A percentile compares a stretch with the other conserved stretches of the same genome.
Conservation (phyloP, 441 rosid genomes). For the Daphne laureola region DNA sequence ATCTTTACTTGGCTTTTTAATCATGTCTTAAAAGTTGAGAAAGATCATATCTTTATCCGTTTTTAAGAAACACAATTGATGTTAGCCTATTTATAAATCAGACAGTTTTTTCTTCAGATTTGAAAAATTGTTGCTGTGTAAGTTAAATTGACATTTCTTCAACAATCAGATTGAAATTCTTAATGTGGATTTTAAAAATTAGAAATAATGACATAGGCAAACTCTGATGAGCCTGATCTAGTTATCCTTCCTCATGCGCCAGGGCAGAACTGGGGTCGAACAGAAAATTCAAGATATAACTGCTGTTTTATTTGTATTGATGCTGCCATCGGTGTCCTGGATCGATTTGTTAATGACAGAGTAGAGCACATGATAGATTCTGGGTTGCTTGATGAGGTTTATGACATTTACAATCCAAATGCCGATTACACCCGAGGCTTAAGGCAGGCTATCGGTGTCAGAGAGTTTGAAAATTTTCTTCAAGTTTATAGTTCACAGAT, state of each 20-base stretch:
- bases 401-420: conserved; percentile 50
- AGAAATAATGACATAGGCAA: no score
- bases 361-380: conserved; percentile 74
- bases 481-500: conserved; percentile 20
- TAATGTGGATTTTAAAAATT: no score
- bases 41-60: no score
- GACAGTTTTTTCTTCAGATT: no score
- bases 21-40: no score
- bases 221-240: neutral
- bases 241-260: conserved; percentile 36
- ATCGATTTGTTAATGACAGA: conserved; percentile 66
- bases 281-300: conserved; percentile 42
- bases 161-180: no score
- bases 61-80: no score
- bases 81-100: no score
- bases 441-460: conserved; percentile 79
- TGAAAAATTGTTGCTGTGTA: no score
- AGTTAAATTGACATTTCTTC: no score
- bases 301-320: conserved; percentile 79
- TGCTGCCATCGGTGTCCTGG: conserved; percentile 50
- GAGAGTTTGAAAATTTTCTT: conserved; percentile 68
- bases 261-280: conserved; percentile 95
- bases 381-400: conserved; percentile 78
- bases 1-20: no score
- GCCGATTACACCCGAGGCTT: conserved; percentile 73